phyloP scores from a whole-genome alignment of 2,329 filamentous ascomycete species.

The Madurella mycetomatis region DNA sequence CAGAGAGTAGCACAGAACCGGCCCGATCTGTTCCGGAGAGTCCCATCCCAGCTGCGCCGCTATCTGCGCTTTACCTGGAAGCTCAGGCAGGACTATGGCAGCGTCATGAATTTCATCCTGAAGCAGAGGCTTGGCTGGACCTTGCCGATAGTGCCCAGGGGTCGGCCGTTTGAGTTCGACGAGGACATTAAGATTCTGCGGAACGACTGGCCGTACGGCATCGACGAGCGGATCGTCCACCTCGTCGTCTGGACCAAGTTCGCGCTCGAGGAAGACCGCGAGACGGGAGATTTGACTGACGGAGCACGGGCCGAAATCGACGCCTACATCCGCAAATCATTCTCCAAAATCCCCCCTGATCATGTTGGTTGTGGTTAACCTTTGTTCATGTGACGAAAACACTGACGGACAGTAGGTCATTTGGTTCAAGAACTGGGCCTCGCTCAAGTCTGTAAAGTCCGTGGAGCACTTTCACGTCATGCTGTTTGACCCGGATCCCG shows the following conservation, averaged over 20 bases:
- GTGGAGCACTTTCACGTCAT: constrained; percentile 96
- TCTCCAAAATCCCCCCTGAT: constrained; percentile 52
- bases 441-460: constrained; percentile 76
- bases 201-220: constrained; percentile 94
- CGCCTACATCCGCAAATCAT: constrained; percentile 63
- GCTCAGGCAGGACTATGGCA: constrained; percentile 66
- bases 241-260: constrained; percentile 95
- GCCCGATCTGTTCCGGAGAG: constrained; percentile 71
- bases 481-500: constrained; percentile 70
- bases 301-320: constrained; percentile 62
- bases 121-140: constrained; percentile 66
- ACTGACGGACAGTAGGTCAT: constrained; percentile 36
- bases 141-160: constrained; percentile 34
- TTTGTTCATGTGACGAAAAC: neutral
- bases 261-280: constrained; percentile 62
- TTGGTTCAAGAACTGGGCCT: constrained; percentile 89
- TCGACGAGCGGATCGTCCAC: constrained; percentile 74
- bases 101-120: constrained; percentile 72
- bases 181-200: constrained; percentile 68
- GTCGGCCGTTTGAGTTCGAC: constrained; percentile 40
- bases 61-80: constrained; percentile 68
- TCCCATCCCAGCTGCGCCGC: constrained; percentile 70
- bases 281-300: constrained; percentile 63
- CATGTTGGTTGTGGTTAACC: constrained; percentile 41
- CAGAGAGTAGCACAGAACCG: constrained; percentile 60